Percentiles rank a stretch among this genome's conserved stretches.
phyloP scores from a whole-genome alignment of 176 grass and related monocot species.

The Oryza rufipogon region DNA sequence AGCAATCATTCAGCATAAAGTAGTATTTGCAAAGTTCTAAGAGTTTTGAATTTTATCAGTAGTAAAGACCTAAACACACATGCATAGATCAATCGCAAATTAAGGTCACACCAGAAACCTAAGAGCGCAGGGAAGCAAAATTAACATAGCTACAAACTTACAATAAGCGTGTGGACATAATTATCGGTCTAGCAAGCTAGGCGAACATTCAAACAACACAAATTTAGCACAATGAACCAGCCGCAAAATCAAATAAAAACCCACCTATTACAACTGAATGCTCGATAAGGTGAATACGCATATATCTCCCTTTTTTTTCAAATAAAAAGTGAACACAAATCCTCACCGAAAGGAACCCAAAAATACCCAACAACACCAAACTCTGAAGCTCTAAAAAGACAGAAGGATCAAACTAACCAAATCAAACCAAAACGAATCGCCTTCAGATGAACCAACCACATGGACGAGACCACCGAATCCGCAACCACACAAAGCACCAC shows the following conservation, averaged over 20 bases:
- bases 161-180: not conserved
- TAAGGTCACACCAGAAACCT: not conserved
- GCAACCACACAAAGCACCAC: not conserved
- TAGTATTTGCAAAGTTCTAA: no score
- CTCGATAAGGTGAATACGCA: no score
- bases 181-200: not conserved
- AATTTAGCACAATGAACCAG: not conserved
- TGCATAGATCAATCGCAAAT: not conserved
- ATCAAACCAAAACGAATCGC: not conserved
- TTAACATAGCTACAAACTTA: not conserved
- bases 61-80: not conserved
- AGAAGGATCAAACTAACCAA: not conserved
- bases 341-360: not conserved
- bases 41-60: not conserved
- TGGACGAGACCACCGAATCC: conserved; percentile 1
- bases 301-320: no score
- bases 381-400: not conserved
- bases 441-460: not conserved
- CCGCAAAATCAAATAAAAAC: not conserved
- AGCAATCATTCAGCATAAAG: no score
- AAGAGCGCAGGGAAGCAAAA: not conserved
- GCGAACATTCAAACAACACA: not conserved
- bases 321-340: not conserved
- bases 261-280: not conserved
- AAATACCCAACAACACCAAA: not conserved